A percentile compares a stretch with the other conserved stretches of the same genome.
phyloP scores from a whole-genome alignment of 805 yeast species.

The Lipomyces spencermartinsiae region DNA sequence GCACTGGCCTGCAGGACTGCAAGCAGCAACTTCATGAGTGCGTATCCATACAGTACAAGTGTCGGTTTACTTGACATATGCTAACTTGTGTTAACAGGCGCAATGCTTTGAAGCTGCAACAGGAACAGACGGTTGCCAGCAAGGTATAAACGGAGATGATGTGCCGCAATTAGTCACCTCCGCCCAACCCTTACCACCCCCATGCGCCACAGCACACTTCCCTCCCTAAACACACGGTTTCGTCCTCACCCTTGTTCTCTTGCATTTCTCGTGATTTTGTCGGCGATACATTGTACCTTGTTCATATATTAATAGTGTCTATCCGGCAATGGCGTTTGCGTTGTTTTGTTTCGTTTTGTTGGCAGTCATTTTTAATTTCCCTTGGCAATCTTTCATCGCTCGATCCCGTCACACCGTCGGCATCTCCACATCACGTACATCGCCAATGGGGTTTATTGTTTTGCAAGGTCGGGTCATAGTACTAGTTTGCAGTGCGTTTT shows the following conservation, averaged over 20 bases:
- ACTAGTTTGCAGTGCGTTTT: neutral
- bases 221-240: neutral
- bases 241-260: neutral
- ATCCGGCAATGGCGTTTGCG: conserved; percentile 12
- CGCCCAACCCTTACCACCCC: neutral
- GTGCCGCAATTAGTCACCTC: neutral
- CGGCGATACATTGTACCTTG: neutral
- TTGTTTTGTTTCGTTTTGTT: conserved; percentile 9
- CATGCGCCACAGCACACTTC: neutral
- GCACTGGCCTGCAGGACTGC: conserved; percentile 78
- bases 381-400: neutral
- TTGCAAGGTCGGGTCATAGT: neutral
- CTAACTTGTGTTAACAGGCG: conserved; percentile 46
- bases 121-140: conserved; percentile 81
- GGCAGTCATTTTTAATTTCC: neutral
- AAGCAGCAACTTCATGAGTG: conserved; percentile 79
- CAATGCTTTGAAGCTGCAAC: conserved; percentile 80
- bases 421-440: neutral
- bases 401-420: neutral
- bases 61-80: neutral
- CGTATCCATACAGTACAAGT: neutral
- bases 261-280: neutral
- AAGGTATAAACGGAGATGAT: conserved; percentile 55
- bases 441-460: neutral
- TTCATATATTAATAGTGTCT: neutral